Percentiles rank a stretch among this genome's conserved stretches.
Evolutionary conservation across 805 yeast species (phyloP).

Genomic region (Zygoascus ofunaensis): DNA sequence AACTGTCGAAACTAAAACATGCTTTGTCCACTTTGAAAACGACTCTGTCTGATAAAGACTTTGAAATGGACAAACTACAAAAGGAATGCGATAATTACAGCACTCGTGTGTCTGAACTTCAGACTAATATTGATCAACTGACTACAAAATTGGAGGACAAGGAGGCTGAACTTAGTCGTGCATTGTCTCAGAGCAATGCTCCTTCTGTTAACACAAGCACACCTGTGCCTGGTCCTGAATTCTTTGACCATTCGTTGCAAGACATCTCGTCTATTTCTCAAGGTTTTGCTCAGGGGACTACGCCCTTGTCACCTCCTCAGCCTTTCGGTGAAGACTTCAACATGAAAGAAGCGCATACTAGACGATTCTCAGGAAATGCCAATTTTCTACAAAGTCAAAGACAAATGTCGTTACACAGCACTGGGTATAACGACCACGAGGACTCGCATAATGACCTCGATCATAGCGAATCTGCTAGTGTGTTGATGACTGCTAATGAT

Average conservation of each 20-base stretch:
- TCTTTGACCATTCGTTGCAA: background rate
- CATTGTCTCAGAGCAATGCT: background rate
- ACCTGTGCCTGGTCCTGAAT: background rate
- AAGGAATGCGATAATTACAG: background rate
- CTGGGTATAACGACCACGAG: background rate
- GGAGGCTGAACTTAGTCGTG: background rate
- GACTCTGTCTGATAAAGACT: background rate
- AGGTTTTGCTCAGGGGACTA: background rate
- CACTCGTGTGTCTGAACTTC: background rate
- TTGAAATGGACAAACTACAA: background rate
- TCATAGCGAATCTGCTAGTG: constrained; percentile 6
- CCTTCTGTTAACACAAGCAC: background rate
- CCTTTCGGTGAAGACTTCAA: background rate
- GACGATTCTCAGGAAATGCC: background rate
- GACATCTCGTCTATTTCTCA: background rate
- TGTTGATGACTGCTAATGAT: constrained; percentile 1
- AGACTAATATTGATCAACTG: background rate
- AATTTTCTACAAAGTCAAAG: background rate
- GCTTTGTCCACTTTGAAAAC: constrained; percentile 4
- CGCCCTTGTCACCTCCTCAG: background rate
- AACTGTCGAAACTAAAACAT: constrained; percentile 8
- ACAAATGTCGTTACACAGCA: background rate
- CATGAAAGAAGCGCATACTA: background rate
- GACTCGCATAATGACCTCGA: constrained; percentile 6
- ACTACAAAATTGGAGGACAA: background rate